phyloP scores from a whole-genome alignment of 129 eudicot species.

The Glebionis coronaria region DNA sequence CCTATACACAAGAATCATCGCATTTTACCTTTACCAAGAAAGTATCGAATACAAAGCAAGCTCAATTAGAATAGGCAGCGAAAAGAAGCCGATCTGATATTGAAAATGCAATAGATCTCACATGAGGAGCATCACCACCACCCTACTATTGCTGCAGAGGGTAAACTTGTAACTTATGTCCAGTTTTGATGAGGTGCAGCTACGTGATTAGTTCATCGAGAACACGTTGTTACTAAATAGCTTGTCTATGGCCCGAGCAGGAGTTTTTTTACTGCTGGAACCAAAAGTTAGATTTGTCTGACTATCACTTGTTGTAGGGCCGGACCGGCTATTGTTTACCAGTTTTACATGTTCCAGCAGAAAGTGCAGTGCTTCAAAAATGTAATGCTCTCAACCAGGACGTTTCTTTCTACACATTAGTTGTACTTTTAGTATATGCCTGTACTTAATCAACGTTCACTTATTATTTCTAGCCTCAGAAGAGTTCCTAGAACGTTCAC shows the following conservation, averaged over 20 bases:
- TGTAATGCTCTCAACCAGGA: no score
- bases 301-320: no score
- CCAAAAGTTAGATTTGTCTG: no score
- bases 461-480: constrained; percentile 65
- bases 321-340: no score
- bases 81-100: constrained; percentile 85
- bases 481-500: constrained; percentile 94
- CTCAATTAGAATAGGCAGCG: constrained; percentile 84
- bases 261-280: no score
- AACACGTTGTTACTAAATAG: no score
- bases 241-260: no score
- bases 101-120: constrained; percentile 82
- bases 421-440: neutral
- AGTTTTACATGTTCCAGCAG: neutral
- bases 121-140: constrained; percentile 43
- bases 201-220: no score
- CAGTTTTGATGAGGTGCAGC: constrained; percentile 88
- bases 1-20: neutral
- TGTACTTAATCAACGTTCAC: constrained; percentile 3
- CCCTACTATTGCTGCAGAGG: constrained; percentile 37
- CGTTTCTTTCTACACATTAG: neutral
- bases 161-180: constrained; percentile 91
- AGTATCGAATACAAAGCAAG: no score
- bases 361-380: no score
- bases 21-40: constrained; percentile 75